A percentile compares a stretch with the other conserved stretches of the same genome.
These are phyloP conservation scores for Psilocybe sp. DNA, from an alignment of 768 basidiomycete species.

Conservation along the genomic window DNA sequence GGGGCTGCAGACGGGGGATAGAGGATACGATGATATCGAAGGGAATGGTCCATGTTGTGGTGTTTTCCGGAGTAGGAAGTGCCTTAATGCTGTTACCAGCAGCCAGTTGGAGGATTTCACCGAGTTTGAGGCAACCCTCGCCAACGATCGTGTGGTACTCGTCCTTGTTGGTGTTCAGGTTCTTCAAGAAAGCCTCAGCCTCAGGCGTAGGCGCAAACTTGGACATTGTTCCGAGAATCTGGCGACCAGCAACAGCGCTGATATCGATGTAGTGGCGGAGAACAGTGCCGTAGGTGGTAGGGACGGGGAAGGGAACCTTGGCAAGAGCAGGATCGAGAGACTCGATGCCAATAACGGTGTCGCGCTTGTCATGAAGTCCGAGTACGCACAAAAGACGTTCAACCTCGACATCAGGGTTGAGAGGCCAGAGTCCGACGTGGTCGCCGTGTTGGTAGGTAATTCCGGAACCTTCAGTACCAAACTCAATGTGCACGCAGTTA, in stretches of 20 bases:
- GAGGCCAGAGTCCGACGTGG: constrained; percentile 96
- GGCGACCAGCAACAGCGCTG: constrained; percentile 90
- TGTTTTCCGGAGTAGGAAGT: constrained; percentile 65
- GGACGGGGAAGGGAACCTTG: constrained; percentile 98
- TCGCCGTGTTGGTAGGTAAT: constrained; percentile 99
- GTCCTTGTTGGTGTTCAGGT: constrained; percentile 85
- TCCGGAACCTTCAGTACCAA: constrained; percentile 91
- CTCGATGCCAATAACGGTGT: constrained; percentile 86
- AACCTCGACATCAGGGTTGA: constrained; percentile 90
- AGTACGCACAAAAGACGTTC: constrained; percentile 84
- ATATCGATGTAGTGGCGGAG: constrained; percentile 98
- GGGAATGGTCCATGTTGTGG: constrained; percentile 86
- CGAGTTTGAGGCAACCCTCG: constrained; percentile 85
- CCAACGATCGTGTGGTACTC: constrained; percentile 75
- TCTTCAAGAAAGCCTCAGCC: constrained; percentile 71
- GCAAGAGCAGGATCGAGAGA: constrained; percentile 97
- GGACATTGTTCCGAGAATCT: constrained; percentile 82
- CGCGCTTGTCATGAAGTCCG: constrained; percentile 77
- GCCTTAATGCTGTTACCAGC: constrained; percentile 71
- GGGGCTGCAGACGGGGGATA: constrained; percentile 90
- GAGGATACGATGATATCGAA: constrained; percentile 96
- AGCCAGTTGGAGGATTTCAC: constrained; percentile 89
- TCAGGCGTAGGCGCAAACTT: constrained; percentile 84
- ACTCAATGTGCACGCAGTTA: constrained; percentile 93
- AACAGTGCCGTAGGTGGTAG: constrained; percentile 90